phyloP scores from a whole-genome alignment of 2,329 filamentous ascomycete species.

The Claviceps pazoutovae region DNA sequence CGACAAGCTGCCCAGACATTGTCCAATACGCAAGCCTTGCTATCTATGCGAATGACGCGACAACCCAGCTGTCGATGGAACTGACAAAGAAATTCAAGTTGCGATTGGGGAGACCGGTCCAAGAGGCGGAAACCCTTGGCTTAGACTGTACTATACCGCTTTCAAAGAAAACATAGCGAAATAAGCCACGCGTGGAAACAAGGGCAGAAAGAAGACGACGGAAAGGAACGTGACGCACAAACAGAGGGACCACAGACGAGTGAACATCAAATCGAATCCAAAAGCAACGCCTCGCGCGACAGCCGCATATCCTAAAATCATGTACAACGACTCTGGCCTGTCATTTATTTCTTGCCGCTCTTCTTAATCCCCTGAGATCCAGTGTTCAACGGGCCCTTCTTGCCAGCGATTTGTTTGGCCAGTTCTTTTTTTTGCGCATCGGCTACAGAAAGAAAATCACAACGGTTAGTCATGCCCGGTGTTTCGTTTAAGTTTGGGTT shows the following conservation, averaged over 20 bases:
- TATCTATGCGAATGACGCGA: no score
- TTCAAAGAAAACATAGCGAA: no score
- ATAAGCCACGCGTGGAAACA: not conserved
- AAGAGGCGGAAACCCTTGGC: no score
- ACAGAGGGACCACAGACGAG: not conserved
- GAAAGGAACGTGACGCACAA: no score
- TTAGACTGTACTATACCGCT: no score
- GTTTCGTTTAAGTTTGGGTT: not conserved
- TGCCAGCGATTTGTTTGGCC: conserved; percentile 58
- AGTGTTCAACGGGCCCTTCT: conserved; percentile 78
- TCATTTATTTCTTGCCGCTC: conserved; percentile 79
- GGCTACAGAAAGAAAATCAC: not conserved
- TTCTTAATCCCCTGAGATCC: conserved; percentile 91
- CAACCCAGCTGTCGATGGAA: no score
- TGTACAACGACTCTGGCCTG: not conserved
- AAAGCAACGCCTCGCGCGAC: not conserved
- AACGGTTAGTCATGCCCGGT: not conserved
- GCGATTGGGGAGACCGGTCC: no score
- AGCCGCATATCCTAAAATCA: not conserved
- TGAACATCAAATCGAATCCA: not conserved
- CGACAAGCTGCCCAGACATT: no score
- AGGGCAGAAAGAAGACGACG: not conserved
- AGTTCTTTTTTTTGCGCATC: conserved; percentile 46
- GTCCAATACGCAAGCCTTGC: no score
- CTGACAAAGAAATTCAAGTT: no score